These are phyloP conservation scores for Cordyceps cicadae DNA, from an alignment of 2,329 filamentous ascomycete genomes.

Conservation along the genomic window DNA sequence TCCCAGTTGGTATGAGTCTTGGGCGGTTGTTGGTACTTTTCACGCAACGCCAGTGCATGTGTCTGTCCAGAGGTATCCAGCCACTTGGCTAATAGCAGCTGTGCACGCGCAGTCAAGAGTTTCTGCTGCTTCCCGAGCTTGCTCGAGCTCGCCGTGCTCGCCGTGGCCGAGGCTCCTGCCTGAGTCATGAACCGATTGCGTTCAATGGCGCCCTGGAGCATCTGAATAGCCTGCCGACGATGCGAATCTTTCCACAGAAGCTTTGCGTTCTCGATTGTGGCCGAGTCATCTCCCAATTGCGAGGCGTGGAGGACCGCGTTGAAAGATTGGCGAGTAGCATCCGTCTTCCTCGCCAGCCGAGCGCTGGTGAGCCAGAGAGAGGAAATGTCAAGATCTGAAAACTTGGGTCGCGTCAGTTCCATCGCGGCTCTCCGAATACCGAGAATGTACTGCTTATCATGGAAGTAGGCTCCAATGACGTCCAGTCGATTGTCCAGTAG, in stretches of 20 bases:
- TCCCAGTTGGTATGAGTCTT: constrained; percentile 70
- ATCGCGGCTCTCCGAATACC: constrained; percentile 81
- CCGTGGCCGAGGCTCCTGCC: constrained; percentile 21
- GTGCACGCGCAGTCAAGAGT: constrained; percentile 64
- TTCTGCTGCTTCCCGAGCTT: constrained; percentile 43
- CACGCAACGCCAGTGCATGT: constrained; percentile 67
- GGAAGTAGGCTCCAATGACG: constrained; percentile 77
- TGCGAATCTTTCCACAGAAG: constrained; percentile 90
- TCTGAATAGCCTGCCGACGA: constrained; percentile 89
- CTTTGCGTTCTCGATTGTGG: constrained; percentile 89
- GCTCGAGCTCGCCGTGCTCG: constrained; percentile 15
- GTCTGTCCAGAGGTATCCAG: constrained; percentile 91
- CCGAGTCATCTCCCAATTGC: constrained; percentile 72
- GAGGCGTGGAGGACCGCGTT: constrained; percentile 88
- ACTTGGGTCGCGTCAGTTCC: constrained; percentile 60
- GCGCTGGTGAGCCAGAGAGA: constrained; percentile 80
- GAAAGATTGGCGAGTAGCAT: constrained; percentile 79
- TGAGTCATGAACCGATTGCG: constrained; percentile 63
- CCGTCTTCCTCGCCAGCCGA: constrained; percentile 75
- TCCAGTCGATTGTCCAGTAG: constrained; percentile 69
- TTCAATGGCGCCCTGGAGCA: constrained; percentile 76
- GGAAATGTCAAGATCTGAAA: constrained; percentile 66
- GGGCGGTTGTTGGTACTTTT: constrained; percentile 77
- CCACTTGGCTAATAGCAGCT: constrained; percentile 92
- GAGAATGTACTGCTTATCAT: constrained; percentile 89